Conservation (phyloP, 2,329 filamentous ascomycete species). For the Canariomyces notabilis region DNA sequence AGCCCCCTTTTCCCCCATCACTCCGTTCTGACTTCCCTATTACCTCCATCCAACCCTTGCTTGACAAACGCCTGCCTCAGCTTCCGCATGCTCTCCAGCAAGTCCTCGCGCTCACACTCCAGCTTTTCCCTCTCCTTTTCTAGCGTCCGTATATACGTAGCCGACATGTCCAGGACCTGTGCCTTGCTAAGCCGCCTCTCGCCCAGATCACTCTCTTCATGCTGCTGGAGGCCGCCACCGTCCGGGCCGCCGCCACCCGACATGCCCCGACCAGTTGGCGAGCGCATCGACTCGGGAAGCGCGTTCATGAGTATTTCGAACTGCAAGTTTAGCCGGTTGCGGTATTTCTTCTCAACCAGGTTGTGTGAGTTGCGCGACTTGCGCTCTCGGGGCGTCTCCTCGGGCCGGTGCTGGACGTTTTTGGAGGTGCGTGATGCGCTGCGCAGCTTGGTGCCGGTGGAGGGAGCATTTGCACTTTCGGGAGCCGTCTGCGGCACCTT, state of each 20-base stretch:
- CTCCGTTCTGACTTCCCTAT: background rate
- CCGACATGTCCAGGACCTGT: constrained; percentile 34
- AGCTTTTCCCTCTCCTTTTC: constrained; percentile 30
- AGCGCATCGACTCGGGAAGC: constrained; percentile 26
- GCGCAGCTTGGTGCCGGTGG: constrained; percentile 22
- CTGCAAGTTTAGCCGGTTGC: constrained; percentile 30
- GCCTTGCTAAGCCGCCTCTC: constrained; percentile 34
- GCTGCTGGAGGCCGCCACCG: background rate
- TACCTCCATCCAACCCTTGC: background rate
- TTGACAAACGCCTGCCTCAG: constrained; percentile 11
- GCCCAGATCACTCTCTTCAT: constrained; percentile 13
- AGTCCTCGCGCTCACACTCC: constrained; percentile 27
- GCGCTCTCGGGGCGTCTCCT: constrained; percentile 28
- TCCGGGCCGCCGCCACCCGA: constrained; percentile 2
- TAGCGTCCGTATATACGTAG: constrained; percentile 30
- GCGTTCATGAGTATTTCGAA: constrained; percentile 29
- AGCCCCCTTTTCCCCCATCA: background rate
- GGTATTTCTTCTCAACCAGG: constrained; percentile 33
- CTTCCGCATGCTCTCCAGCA: constrained; percentile 17
- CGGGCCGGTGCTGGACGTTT: constrained; percentile 24
- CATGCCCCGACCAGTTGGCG: background rate
- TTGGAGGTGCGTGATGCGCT: constrained; percentile 30
- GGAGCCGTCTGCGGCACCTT: background rate
- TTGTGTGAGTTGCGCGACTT: constrained; percentile 31
- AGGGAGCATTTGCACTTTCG: background rate